Conservation (phyloP, 2,329 filamentous ascomycete species). For the Malbranchea cinnamomea region DNA sequence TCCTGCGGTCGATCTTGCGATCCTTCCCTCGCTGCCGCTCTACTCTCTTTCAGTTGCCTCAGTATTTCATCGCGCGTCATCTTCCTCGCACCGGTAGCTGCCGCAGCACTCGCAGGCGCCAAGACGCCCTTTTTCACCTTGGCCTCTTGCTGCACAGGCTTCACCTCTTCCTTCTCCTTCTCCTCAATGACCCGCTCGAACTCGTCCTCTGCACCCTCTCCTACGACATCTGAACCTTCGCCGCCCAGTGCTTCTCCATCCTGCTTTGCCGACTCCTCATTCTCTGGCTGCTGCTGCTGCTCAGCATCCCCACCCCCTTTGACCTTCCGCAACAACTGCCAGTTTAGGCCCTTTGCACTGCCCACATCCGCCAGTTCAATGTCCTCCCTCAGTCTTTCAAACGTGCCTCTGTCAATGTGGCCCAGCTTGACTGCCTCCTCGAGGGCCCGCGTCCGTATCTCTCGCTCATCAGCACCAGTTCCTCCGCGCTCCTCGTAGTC, state of each 20-base stretch:
- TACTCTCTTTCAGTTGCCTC: slow-evolving; percentile 42
- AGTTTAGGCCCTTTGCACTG: slow-evolving; percentile 81
- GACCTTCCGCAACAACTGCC: slow-evolving; percentile 45
- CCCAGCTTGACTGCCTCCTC: slow-evolving; percentile 71
- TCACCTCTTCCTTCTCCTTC: slow-evolving; percentile 19
- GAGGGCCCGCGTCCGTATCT: slow-evolving; percentile 56
- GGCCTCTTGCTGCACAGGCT: slow-evolving; percentile 18
- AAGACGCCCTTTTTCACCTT: slow-evolving; percentile 39
- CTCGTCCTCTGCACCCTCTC: slow-evolving; percentile 44
- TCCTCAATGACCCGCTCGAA: slow-evolving; percentile 29
- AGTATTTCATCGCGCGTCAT: slow-evolving; percentile 45
- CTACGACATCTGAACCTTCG: slow-evolving; percentile 16
- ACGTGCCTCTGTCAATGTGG: slow-evolving; percentile 66
- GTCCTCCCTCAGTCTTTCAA: slow-evolving; percentile 57
- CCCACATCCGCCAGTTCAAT: slow-evolving; percentile 67
- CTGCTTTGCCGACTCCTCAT: slow-evolving; percentile 17
- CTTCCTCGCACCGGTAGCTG: slow-evolving; percentile 32
- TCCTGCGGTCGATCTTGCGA: slow-evolving; percentile 25
- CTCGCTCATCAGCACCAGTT: slow-evolving; percentile 23
- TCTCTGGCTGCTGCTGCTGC: slow-evolving; percentile 16
- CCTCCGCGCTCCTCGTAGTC: slow-evolving; percentile 33
- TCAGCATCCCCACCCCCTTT: slow-evolving; percentile 40
- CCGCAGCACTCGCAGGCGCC: slow-evolving; percentile 24
- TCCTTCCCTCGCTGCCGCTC: slow-evolving; percentile 25
- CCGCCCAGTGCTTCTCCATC: slow-evolving; percentile 14